A percentile compares a stretch with the other conserved stretches of the same genome.
phyloP scores from a whole-genome alignment of 345 rosid species.

The Bruguiera parviflora region DNA sequence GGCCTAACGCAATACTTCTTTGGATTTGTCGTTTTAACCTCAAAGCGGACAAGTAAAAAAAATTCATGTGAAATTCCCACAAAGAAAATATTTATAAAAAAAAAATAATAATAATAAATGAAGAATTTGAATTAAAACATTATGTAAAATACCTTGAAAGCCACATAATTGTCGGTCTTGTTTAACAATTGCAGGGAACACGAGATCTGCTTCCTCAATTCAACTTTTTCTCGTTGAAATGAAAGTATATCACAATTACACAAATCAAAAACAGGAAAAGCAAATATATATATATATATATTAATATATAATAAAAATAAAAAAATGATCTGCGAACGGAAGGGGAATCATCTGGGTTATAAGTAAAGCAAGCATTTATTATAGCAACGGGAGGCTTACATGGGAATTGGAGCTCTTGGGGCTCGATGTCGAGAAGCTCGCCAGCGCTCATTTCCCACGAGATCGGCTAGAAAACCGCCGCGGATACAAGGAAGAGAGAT shows the following conservation, averaged over 20 bases:
- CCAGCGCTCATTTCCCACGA: conserved; percentile 43
- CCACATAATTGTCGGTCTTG: conserved; percentile 61
- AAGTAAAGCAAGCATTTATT: background rate
- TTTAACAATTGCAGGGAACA: conserved; percentile 64
- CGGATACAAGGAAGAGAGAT: too few species aligned
- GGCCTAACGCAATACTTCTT: conserved; percentile 87
- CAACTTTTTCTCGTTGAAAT: conserved; percentile 36
- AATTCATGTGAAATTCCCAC: background rate
- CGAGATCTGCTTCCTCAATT: conserved; percentile 79
- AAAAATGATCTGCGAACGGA: background rate
- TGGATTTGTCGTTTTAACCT: conserved; percentile 92
- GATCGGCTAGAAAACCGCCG: conserved; percentile 18
- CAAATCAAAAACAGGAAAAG: background rate
- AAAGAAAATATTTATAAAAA: background rate
- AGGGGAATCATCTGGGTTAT: background rate
- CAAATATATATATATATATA: conserved; percentile 9
- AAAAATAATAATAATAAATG: background rate
- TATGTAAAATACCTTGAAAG: conserved; percentile 57
- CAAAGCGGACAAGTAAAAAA: background rate
- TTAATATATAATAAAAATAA: background rate
- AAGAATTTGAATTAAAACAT: background rate
- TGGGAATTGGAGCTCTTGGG: conserved; percentile 75
- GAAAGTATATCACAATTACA: background rate
- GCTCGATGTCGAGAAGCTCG: conserved; percentile 67
- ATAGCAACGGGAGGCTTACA: conserved; percentile 33